These are phyloP conservation scores for Calycina herbarum DNA, from an alignment of 2,329 filamentous ascomycete species.

Conservation along the genomic window DNA sequence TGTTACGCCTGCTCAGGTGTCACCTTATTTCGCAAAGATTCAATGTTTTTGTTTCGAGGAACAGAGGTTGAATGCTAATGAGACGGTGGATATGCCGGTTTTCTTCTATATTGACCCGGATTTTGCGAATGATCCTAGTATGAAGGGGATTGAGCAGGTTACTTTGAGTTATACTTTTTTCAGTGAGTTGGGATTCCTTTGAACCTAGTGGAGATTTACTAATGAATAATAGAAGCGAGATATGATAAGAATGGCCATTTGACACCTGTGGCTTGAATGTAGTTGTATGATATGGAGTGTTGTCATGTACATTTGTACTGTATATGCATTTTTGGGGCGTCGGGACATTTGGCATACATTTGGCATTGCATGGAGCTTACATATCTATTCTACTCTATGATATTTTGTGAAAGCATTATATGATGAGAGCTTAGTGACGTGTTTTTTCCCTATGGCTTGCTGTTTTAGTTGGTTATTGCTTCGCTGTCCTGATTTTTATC, in stretches of 20 bases:
- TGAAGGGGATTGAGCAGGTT: slow-evolving; percentile 92
- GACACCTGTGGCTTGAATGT: slow-evolving; percentile 30
- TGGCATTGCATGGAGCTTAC: slow-evolving; percentile 5
- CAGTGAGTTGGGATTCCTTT: slow-evolving; percentile 68
- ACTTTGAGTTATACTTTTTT: slow-evolving; percentile 98
- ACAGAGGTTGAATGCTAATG: slow-evolving; percentile 88
- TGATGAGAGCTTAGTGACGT: neutral
- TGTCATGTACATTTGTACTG: slow-evolving; percentile 14
- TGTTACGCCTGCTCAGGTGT: slow-evolving; percentile 92
- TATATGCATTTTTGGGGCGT: slow-evolving; percentile 28
- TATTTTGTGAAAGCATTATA: neutral
- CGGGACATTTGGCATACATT: neutral
- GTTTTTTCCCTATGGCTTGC: neutral
- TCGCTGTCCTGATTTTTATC: neutral
- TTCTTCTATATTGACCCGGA: slow-evolving; percentile 99
- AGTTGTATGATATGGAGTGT: slow-evolving; percentile 16
- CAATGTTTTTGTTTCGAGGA: slow-evolving; percentile 99
- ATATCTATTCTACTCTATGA: slow-evolving; percentile 11
- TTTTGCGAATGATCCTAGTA: slow-evolving; percentile 85
- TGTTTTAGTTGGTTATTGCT: neutral
- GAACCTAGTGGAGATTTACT: slow-evolving; percentile 32
- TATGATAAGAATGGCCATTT: slow-evolving; percentile 80
- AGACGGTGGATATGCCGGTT: slow-evolving; percentile 98
- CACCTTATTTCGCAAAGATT: slow-evolving; percentile 98
- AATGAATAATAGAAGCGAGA: slow-evolving; percentile 64